Conservation (phyloP, 257 asterid species). For the Ocimum tenuiflorum region DNA sequence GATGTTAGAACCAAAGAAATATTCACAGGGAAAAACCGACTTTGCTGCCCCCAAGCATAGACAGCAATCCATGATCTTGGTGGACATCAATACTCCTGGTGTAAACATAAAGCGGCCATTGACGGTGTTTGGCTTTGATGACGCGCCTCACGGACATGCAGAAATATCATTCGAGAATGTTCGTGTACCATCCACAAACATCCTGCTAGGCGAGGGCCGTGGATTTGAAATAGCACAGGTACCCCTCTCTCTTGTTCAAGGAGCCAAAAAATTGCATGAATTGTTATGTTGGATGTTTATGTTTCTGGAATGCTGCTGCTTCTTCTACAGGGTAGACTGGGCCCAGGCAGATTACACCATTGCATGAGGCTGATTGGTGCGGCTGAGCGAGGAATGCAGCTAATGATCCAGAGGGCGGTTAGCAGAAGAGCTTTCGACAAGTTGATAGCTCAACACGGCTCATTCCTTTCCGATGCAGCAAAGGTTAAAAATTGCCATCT, state of each 20-base stretch:
- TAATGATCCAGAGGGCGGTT: slow-evolving; percentile 77
- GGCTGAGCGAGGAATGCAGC: slow-evolving; percentile 92
- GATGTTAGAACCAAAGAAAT: slow-evolving; percentile 19
- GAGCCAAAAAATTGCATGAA: neutral
- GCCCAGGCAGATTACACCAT: slow-evolving; percentile 96
- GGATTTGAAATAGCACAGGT: slow-evolving; percentile 99
- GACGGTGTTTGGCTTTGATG: slow-evolving; percentile 89
- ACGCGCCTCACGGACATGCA: slow-evolving; percentile 98
- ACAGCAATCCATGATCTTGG: slow-evolving; percentile 95
- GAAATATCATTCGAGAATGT: slow-evolving; percentile 75
- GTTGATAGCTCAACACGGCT: slow-evolving; percentile 80
- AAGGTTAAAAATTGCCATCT: slow-evolving; percentile 51
- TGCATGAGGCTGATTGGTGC: slow-evolving; percentile 97
- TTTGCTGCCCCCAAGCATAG: slow-evolving; percentile 67
- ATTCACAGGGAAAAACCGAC: slow-evolving; percentile 91
- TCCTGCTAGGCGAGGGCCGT: slow-evolving; percentile 91
- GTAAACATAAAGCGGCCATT: slow-evolving; percentile 65
- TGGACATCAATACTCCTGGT: slow-evolving; percentile 71
- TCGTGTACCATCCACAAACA: slow-evolving; percentile 54
- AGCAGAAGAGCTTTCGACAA: slow-evolving; percentile 70
- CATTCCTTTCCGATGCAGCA: slow-evolving; percentile 85
- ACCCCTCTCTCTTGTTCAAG: neutral
- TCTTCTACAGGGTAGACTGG: slow-evolving; percentile 74
- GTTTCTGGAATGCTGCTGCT: too few relatives aligned
- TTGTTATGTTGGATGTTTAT: neutral